Evolutionary conservation across 257 asterid genomes (phyloP), one percentile per base, ranked within the genome.

Genomic region (Galeopsis tetrahit): DNA sequence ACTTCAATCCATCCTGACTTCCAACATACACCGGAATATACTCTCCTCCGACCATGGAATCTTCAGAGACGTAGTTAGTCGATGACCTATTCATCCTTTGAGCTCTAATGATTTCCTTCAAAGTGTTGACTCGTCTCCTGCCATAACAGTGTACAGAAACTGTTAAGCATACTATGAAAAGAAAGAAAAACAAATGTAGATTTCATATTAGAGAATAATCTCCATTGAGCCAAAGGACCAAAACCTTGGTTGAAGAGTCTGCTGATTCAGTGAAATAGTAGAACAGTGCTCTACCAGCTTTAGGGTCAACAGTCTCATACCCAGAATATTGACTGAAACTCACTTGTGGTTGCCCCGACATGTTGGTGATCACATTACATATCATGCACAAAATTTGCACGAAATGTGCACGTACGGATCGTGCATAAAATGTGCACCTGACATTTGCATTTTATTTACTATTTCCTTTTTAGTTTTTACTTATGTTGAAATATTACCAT

Each of bases 321-420:
- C 87, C 85, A 0, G 85, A 77, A 64, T 80, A 83, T 5, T 83
- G 87, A 56, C 66, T 15, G 34, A 83, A 80, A 9, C 36, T 75
- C 5, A 80, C 85, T 1, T n/a, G 3, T 2, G 87, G 85, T n/a
- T n/a, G n/a, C n/a, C n/a, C n/a, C n/a, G n/a, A n/a, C n/a, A n/a
- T n/a, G n/a, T n/a, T n/a, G n/a, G n/a, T n/a, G n/a, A n/a, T n/a
- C n/a, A n/a, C n/a, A n/a, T n/a, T n/a, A 21, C 28, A 21, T 21
- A 21, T 21, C 28, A 21, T 21, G 28, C 28, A 21, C 28, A 21
- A 21, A 21, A 21, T 21, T 21, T 21, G 28, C 28, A 21, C 28
- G 28, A 21, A 21, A 21, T 21, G 28, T 21, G 28, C 28, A 21
- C 28, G 28, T 21, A 21, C 28, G 28, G 0, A 21, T 21, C 28